Conservation (phyloP, 257 asterid genomes). For the Ligustrum vulgare region DNA sequence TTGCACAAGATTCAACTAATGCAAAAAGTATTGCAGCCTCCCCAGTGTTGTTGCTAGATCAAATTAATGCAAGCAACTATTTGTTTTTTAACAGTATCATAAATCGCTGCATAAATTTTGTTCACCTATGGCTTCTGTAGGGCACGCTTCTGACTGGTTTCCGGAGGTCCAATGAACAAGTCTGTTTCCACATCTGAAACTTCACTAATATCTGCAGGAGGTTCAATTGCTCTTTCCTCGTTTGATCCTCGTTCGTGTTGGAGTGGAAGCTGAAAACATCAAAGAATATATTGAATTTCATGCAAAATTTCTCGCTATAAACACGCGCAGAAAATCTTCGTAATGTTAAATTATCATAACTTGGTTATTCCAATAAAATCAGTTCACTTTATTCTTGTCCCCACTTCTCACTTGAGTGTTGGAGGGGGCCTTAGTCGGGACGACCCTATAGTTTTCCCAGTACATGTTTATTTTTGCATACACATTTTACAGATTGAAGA, state of each 20-base stretch:
- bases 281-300: background rate
- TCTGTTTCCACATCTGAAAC: slow-evolving; percentile 84
- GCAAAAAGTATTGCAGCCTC: background rate
- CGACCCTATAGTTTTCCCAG: background rate
- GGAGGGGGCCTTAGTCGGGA: background rate
- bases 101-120: background rate
- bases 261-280: slow-evolving; percentile 26
- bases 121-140: background rate
- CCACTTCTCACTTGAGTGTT: background rate
- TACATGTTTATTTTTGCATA: background rate
- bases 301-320: background rate
- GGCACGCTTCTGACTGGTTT: slow-evolving; percentile 51
- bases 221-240: slow-evolving; percentile 32
- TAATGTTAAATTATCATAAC: background rate
- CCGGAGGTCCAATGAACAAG: slow-evolving; percentile 77
- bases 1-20: no score
- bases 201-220: slow-evolving; percentile 53
- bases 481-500: background rate
- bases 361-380: background rate
- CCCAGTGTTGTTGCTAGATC: background rate
- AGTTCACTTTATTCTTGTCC: background rate
- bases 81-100: background rate
- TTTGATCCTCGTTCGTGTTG: slow-evolving; percentile 25
- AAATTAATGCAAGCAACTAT: background rate
- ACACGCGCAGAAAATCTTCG: background rate